Conservation (phyloP, 2,329 filamentous ascomycete genomes). For the Claviceps pusilla region DNA sequence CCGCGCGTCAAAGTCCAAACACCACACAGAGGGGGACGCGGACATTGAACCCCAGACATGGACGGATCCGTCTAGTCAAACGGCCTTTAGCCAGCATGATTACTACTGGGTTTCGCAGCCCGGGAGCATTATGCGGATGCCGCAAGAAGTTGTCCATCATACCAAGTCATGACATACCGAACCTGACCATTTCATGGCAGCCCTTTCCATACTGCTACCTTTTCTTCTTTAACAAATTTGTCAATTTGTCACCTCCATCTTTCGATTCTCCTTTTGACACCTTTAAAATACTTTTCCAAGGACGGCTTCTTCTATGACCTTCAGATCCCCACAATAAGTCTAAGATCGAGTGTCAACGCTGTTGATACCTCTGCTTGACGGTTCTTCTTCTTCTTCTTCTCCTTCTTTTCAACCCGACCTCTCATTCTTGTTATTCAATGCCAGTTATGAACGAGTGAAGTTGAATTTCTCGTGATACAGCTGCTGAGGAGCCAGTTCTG, state of each 20-base stretch:
- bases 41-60: neutral
- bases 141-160: neutral
- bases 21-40: conserved; percentile 2
- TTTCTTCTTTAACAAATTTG: neutral
- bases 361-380: neutral
- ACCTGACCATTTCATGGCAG: neutral
- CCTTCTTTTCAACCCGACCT: neutral
- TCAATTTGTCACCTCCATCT: neutral
- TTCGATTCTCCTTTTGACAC: too few relatives aligned
- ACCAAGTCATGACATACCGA: neutral
- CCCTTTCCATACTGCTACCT: neutral
- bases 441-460: neutral
- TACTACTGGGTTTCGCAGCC: neutral
- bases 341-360: neutral
- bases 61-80: neutral
- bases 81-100: neutral
- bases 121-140: neutral
- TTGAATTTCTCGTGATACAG: neutral
- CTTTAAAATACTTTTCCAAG: neutral
- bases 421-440: too few relatives aligned
- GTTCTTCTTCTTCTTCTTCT: too few relatives aligned
- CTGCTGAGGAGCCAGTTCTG: neutral
- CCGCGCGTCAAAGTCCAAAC: neutral
- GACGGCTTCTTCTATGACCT: neutral
- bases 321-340: neutral